Evolutionary conservation across 176 grass and related monocot genomes (phyloP), one percentile per base, ranked within the genome.

Genomic region (Phragmites australis): DNA sequence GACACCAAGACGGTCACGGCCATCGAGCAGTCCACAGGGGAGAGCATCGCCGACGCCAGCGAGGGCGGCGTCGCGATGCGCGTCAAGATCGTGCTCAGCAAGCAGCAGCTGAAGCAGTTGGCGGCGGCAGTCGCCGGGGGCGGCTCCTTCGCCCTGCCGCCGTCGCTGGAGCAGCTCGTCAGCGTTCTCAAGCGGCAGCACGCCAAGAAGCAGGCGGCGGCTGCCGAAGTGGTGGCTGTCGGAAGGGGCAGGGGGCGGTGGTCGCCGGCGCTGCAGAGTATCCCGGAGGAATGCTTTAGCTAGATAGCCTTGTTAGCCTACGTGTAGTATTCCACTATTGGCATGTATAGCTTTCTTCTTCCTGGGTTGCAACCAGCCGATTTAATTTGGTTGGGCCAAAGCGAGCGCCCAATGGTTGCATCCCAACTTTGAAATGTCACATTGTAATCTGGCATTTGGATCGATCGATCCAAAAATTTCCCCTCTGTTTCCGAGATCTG

Each of bases 1-100:
- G 83, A 84, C 74, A 40, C 79, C 45, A 94, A 82, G 48, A 94
- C 89, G 61, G 77, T 75, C 15, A 44, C 82, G 8, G 80, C 89
- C 9, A 78, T 92, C 47, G 81, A 91, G 45, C 83, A 87, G 75
- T 88, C 92, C 48, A 81, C 85, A 42, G 85, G 85, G 42, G 49
- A 47, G 50, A 47, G 64, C 65, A 39, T 81, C 71, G 25, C 42
- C 31, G 65, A 66, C 21, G 21, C 40, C 6, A 41, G 1, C 0
- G 43, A 8, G 10, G 48, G n/a, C 26, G 56, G 25, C 44, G 50
- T 3, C 18, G 52, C 13, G 67, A 83, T 92, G 82, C 89, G 86
- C 75, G 83, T 94, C 41, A 94, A 94, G 87, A 70, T 94, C 69
- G 73, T 94, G 50, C 77, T 94, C 30, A 94, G 81, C 70, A 94